These are phyloP conservation scores for Tulasnella calospora DNA, from an alignment of 768 basidiomycete genomes.

Conservation along the genomic window DNA sequence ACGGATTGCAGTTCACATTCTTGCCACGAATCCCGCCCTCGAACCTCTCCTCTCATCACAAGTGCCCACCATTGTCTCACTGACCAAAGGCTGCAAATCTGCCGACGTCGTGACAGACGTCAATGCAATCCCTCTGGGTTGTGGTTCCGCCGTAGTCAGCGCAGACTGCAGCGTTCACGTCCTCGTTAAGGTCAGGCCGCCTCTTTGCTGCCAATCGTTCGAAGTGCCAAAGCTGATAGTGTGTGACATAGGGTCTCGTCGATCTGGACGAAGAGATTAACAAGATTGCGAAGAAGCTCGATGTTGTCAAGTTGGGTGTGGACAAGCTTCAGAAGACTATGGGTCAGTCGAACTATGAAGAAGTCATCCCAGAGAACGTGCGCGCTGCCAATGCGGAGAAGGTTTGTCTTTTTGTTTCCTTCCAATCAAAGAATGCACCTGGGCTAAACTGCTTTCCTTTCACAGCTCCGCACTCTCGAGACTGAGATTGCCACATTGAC, in stretches of 20 bases:
- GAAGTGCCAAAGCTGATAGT: conserved; percentile 5
- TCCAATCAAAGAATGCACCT: conserved; percentile 1
- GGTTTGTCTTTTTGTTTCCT: conserved; percentile 44
- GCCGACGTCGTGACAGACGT: conserved; percentile 60
- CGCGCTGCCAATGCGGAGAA: conserved; percentile 72
- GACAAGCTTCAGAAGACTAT: conserved; percentile 74
- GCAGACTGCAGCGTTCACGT: conserved; percentile 71
- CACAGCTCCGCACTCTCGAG: conserved; percentile 67
- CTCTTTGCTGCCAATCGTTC: neutral
- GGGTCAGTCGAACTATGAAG: conserved; percentile 68
- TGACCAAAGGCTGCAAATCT: conserved; percentile 85
- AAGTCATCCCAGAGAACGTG: conserved; percentile 74
- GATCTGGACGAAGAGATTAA: conserved; percentile 82
- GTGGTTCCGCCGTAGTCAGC: conserved; percentile 76
- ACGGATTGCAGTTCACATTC: conserved; percentile 47
- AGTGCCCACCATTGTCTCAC: conserved; percentile 62
- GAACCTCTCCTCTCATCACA: conserved; percentile 67
- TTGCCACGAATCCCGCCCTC: conserved; percentile 59
- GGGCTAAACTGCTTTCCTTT: conserved; percentile 15
- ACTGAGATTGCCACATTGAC: conserved; percentile 73
- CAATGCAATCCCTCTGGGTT: conserved; percentile 76
- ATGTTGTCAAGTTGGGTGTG: conserved; percentile 60
- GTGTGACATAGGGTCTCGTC: conserved; percentile 65
- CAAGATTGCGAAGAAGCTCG: conserved; percentile 87
- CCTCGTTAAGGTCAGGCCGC: conserved; percentile 71